A percentile compares a stretch with the other conserved stretches of the same genome.
These are phyloP conservation scores for Podila verticillata DNA, from an alignment of 192 early-diverging fungal genomes.

Conservation along the genomic window DNA sequence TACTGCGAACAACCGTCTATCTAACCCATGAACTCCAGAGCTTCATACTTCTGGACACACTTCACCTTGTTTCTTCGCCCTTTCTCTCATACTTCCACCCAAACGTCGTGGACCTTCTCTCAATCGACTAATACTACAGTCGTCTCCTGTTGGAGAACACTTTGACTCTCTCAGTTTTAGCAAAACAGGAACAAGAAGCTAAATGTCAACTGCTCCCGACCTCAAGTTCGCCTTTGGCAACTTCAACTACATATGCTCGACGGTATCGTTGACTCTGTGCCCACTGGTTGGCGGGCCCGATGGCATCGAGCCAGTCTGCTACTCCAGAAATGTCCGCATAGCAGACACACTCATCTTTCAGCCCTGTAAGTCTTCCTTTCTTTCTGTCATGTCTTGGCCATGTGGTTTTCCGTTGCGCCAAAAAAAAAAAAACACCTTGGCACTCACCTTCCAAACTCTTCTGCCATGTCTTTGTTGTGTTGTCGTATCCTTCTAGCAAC, in stretches of 20 bases:
- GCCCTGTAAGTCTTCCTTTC: conserved; percentile 62
- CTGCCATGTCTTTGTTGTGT: no score
- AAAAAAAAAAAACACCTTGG: no score
- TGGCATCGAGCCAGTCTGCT: conserved; percentile 90
- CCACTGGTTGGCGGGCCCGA: conserved; percentile 84
- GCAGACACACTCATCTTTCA: conserved; percentile 90
- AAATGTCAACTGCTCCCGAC: conserved; percentile 3
- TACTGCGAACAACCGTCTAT: no score
- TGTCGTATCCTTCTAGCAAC: conserved; percentile 68
- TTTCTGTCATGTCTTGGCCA: not conserved
- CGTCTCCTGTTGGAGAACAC: no score
- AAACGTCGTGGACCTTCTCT: no score
- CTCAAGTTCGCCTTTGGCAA: conserved; percentile 71
- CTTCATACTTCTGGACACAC: no score
- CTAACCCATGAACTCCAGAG: no score
- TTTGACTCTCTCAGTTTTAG: no score
- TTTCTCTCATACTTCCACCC: no score
- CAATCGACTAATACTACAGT: no score
- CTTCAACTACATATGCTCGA: conserved; percentile 91
- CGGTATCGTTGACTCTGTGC: conserved; percentile 87
- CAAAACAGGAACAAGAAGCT: not conserved
- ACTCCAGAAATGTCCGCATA: conserved; percentile 95
- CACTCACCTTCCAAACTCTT: no score
- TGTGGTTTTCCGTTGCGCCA: not conserved
- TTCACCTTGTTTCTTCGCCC: no score